Evolutionary conservation across 2,329 filamentous ascomycete genomes (phyloP).

Genomic region (Neonectria coccinea): DNA sequence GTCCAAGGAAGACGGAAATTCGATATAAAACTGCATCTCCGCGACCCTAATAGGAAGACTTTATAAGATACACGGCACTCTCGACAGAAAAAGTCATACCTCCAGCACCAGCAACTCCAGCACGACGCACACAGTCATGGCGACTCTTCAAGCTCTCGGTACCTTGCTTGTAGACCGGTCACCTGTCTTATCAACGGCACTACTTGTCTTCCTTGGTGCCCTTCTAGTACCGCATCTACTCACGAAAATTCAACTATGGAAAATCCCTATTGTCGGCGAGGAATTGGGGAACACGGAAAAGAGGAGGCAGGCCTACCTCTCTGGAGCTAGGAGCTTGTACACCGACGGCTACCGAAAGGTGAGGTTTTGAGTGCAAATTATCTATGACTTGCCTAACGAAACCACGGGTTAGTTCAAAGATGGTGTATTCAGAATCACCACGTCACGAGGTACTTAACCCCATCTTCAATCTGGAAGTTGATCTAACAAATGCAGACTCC

Average conservation of each 20-base stretch:
- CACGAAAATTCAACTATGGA: slow-evolving; percentile 2
- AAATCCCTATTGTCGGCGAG: slow-evolving; percentile 22
- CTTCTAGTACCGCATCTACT: background rate
- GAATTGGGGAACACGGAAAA: slow-evolving; percentile 27
- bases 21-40: background rate
- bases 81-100: background rate
- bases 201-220: background rate
- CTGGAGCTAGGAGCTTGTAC: slow-evolving; percentile 29
- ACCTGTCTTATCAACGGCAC: slow-evolving; percentile 12
- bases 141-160: slow-evolving; percentile 4
- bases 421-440: slow-evolving; percentile 32
- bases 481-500: slow-evolving; percentile 24
- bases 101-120: background rate
- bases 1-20: too few species aligned
- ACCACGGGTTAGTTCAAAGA: slow-evolving; percentile 24
- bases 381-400: background rate
- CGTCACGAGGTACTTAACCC: slow-evolving; percentile 25
- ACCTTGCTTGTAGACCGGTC: slow-evolving; percentile 9
- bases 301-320: slow-evolving; percentile 31
- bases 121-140: slow-evolving; percentile 14
- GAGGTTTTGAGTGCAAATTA: background rate
- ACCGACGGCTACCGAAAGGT: slow-evolving; percentile 30
- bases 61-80: background rate
- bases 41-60: background rate
- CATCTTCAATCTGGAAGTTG: background rate